Base-by-base conservation (phyloP, 148 eudicot genomes). In the Pouteria glomerata region DNA sequence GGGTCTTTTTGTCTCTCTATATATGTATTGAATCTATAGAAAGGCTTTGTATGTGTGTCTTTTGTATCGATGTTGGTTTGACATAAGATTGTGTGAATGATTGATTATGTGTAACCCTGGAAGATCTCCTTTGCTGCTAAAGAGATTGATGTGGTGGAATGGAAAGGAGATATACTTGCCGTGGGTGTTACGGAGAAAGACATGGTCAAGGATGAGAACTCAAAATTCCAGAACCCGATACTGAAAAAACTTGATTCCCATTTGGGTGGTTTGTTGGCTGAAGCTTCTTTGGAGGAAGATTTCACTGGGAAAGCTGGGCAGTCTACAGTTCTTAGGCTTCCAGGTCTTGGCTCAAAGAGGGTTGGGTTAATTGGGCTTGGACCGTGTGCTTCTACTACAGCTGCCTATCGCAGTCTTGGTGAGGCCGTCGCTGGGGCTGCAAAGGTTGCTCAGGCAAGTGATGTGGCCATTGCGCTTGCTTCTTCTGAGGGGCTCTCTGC, bases 111-210 rank as follows among this genome's bases (percentile, higher is more conserved):
- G 37, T 68, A 76, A 70, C 33, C 48, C 42, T 63, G 52, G 13
- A 57, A 91, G 98, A 79, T 95, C 50, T 79, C 89, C 7, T 85
- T 95, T 53, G 81, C 96, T 39, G 93, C 87, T 37, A 95, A 95
- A 87, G 98, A 95, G 59, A 72, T 83, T 15, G 96, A 95, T 66
- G 78, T 84, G 77, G 80, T 81, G 53, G 88, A 91, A 85, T 95
- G 98, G 98, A 95, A 86, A 79, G 98, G 97, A 70, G 97, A 91
- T 72, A 78, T 95, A 61, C 86, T 95, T 14, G 98, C 97, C 0
- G 90, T 95, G 31, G 98, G 96, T 34, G 97, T 91, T 18, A 78
- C 91, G 23, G 97, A 95, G 78, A 94, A 91, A 78, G 98, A 95
- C 79, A 76, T 89, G 96, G 78, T 62, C 16, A 89, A 81, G 76